Evolutionary conservation across 1,139 yeast species (phyloP).

Genomic region (Lodderomyces pseudojiufengensis): DNA sequence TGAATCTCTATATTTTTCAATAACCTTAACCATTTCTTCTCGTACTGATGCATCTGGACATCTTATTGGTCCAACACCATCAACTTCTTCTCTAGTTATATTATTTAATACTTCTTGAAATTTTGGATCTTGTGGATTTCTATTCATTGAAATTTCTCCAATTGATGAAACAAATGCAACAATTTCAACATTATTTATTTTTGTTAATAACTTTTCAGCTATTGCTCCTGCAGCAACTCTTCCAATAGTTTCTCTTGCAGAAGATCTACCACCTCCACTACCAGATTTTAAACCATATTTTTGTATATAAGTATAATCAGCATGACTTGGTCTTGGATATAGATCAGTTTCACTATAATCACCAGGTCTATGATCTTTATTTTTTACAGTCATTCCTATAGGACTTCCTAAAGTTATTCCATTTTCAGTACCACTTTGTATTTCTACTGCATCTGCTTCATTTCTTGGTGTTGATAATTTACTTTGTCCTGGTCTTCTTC

Average conservation of each 20-base stretch:
- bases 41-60: constrained; percentile 80
- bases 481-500: constrained; percentile 98
- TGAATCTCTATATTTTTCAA: constrained; percentile 80
- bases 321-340: constrained; percentile 97
- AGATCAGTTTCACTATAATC: constrained; percentile 93
- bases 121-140: constrained; percentile 61
- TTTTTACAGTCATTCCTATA: constrained; percentile 85
- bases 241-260: constrained; percentile 97
- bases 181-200: constrained; percentile 82
- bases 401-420: constrained; percentile 94
- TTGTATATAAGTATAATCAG: constrained; percentile 87
- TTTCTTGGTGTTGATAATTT: constrained; percentile 91
- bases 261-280: constrained; percentile 95
- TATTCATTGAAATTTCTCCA: constrained; percentile 72
- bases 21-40: constrained; percentile 78
- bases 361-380: constrained; percentile 95
- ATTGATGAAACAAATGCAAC: constrained; percentile 95
- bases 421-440: constrained; percentile 91
- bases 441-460: constrained; percentile 88
- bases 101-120: constrained; percentile 67
- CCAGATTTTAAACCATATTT: constrained; percentile 92
- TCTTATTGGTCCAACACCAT: constrained; percentile 83
- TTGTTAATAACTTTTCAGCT: constrained; percentile 83
- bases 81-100: constrained; percentile 85
- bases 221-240: constrained; percentile 99